phyloP scores from a whole-genome alignment of 495 filamentous ascomycete genomes.

The Cryomyces minteri region DNA sequence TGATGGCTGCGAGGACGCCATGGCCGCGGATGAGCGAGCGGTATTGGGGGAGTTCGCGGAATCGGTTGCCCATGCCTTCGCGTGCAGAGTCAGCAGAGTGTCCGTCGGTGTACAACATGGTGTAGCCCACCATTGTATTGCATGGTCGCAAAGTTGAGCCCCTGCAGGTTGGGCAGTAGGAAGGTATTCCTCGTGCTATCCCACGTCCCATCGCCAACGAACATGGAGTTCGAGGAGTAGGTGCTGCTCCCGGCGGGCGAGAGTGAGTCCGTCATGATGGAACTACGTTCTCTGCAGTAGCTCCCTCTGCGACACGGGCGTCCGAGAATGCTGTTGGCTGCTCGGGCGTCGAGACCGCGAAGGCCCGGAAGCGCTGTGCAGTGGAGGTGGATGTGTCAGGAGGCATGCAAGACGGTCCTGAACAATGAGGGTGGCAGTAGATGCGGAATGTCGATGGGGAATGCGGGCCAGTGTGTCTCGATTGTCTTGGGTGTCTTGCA shows the following conservation, averaged over 20 bases:
- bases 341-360: no score
- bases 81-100: slow-evolving; percentile 6
- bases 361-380: no score
- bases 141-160: slow-evolving; percentile 86
- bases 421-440: no score
- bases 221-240: slow-evolving; percentile 67
- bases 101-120: neutral
- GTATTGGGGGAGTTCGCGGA: slow-evolving; percentile 56
- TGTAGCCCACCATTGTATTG: slow-evolving; percentile 65
- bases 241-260: slow-evolving; percentile 49
- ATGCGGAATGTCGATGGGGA: no score
- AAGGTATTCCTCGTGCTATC: slow-evolving; percentile 69
- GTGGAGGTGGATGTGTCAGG: no score
- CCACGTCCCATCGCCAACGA: slow-evolving; percentile 88
- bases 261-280: neutral
- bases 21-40: slow-evolving; percentile 64
- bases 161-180: slow-evolving; percentile 69
- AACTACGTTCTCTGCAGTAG: no score
- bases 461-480: no score
- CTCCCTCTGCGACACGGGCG: no score
- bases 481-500: no score
- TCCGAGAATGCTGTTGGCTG: no score
- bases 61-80: slow-evolving; percentile 81
- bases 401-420: no score
- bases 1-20: slow-evolving; percentile 69